phyloP scores from a whole-genome alignment of 2,329 filamentous ascomycete genomes.

The Leptoxyphium fumago region DNA sequence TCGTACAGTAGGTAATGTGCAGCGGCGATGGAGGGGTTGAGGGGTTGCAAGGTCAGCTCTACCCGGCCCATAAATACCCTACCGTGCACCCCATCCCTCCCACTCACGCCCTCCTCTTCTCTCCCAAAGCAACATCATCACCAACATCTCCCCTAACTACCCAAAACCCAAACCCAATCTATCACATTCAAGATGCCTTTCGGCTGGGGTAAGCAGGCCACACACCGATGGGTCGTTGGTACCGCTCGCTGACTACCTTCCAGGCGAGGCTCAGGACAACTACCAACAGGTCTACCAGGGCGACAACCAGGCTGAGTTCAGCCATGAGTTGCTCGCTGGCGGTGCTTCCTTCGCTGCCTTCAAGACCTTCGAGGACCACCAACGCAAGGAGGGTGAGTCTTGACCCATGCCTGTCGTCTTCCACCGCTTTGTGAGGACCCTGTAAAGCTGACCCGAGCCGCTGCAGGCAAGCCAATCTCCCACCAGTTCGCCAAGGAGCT shows the following conservation, averaged over 20 bases:
- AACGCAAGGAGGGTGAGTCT: constrained; percentile 48
- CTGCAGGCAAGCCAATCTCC: constrained; percentile 51
- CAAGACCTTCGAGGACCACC: constrained; percentile 64
- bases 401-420: neutral
- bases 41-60: no score
- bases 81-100: constrained; percentile 1
- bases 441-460: neutral
- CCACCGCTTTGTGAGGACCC: no score
- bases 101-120: neutral
- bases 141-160: neutral
- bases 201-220: no score
- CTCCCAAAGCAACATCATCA: constrained; percentile 3
- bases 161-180: constrained; percentile 1
- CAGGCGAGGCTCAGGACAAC: constrained; percentile 38
- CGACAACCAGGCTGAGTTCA: constrained; percentile 46
- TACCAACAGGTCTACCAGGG: constrained; percentile 42
- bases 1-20: no score
- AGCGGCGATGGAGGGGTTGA: no score
- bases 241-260: no score
- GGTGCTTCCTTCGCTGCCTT: constrained; percentile 67
- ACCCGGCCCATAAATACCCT: no score
- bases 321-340: constrained; percentile 61
- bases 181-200: no score
- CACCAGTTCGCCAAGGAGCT: constrained; percentile 48
- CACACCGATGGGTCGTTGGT: no score